Percentiles rank a stretch among this genome's conserved stretches.
phyloP scores from a whole-genome alignment of 1,284 basidiomycete genomes.

The Tilletia horrida region DNA sequence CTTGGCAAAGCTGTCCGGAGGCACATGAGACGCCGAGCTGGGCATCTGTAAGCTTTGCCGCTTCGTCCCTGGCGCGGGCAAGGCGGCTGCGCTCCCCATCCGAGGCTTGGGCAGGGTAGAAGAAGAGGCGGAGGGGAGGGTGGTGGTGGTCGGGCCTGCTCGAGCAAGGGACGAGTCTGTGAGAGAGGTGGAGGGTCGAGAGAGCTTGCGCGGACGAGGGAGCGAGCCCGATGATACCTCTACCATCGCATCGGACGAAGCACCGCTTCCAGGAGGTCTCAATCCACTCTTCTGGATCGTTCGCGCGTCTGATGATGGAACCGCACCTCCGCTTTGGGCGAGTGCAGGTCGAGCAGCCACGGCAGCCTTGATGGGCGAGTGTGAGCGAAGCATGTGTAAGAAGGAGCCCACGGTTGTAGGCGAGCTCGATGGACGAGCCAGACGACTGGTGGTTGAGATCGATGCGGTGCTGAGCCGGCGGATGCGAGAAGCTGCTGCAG shows the following conservation, averaged over 20 bases:
- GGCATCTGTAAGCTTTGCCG: background rate
- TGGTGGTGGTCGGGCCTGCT: background rate
- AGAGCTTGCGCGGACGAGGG: constrained; percentile 2
- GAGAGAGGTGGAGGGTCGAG: background rate
- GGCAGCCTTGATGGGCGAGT: constrained; percentile 1
- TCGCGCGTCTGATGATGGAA: no score
- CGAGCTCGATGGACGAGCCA: background rate
- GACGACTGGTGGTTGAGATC: background rate
- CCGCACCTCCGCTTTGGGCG: background rate
- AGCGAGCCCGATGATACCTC: background rate
- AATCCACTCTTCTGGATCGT: background rate
- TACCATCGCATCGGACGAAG: background rate
- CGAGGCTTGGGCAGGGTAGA: constrained; percentile 10
- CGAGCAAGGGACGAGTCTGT: no score
- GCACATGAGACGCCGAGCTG: background rate
- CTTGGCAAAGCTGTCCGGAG: constrained; percentile 10
- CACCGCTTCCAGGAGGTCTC: background rate
- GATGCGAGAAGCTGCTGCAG: background rate
- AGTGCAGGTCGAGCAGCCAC: background rate
- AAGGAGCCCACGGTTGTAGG: background rate
- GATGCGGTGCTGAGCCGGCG: background rate
- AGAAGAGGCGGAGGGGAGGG: background rate
- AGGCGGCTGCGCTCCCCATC: background rate
- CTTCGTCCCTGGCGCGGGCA: background rate
- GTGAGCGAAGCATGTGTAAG: background rate